Percentiles rank a stretch among this genome's conserved stretches.
Conservation (phyloP, 1,284 basidiomycete species). For the Lentinus polychrous region DNA sequence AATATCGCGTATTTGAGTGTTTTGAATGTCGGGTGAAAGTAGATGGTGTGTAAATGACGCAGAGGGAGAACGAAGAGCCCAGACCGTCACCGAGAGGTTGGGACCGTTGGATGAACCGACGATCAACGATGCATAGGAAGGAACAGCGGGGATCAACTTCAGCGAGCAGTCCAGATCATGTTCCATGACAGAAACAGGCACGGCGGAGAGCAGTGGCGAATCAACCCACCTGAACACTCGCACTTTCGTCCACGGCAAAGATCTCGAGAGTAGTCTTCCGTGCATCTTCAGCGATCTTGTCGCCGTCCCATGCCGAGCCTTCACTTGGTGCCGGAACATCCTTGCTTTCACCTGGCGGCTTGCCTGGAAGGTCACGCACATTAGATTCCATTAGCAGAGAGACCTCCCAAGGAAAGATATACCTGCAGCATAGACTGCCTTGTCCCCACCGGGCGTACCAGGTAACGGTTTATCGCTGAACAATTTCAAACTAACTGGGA, state of each 20-base stretch:
- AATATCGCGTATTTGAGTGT: neutral
- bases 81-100: neutral
- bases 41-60: neutral
- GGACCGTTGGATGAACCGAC: no score
- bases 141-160: no score
- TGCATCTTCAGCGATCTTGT: slow-evolving; percentile 49
- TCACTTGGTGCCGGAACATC: slow-evolving; percentile 25
- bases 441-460: neutral
- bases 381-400: no score
- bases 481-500: slow-evolving; percentile 38
- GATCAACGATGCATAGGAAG: no score
- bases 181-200: neutral
- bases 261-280: slow-evolving; percentile 69
- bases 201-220: neutral
- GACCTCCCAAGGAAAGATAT: neutral
- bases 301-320: slow-evolving; percentile 57
- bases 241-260: slow-evolving; percentile 86
- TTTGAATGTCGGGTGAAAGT: neutral
- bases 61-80: neutral
- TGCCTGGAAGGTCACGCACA: no score
- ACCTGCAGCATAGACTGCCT: neutral
- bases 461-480: slow-evolving; percentile 22
- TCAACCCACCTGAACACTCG: slow-evolving; percentile 75
- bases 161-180: no score
- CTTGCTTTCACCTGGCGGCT: slow-evolving; percentile 22